These are phyloP conservation scores for Colletotrichum sublineola DNA, from an alignment of 2,329 filamentous ascomycete genomes.

Conservation along the genomic window DNA sequence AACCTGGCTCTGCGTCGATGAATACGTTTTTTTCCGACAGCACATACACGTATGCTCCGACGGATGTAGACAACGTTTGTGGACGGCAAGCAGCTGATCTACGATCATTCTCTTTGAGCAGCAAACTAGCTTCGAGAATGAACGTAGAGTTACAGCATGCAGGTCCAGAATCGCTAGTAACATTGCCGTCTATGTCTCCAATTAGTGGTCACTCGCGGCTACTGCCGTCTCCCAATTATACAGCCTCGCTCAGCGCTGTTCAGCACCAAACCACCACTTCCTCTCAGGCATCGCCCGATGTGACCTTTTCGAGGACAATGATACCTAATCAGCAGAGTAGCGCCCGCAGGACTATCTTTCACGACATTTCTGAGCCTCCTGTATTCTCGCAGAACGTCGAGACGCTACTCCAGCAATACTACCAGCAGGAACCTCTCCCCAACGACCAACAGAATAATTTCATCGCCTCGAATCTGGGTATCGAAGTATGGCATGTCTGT, in stretches of 20 bases:
- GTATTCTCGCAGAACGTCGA: constrained; percentile 64
- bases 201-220: not conserved
- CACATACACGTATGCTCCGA: constrained; percentile 27
- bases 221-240: not conserved
- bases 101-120: not conserved
- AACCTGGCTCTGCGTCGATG: constrained; percentile 20
- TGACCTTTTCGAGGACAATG: constrained; percentile 55
- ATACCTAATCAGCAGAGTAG: constrained; percentile 62
- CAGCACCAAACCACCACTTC: constrained; percentile 16
- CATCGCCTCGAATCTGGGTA: constrained; percentile 66
- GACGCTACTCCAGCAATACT: constrained; percentile 66
- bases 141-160: not conserved
- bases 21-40: constrained; percentile 31
- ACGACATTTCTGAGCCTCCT: constrained; percentile 57
- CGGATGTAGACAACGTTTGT: constrained; percentile 2
- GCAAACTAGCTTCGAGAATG: not conserved
- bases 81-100: constrained; percentile 1
- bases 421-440: constrained; percentile 61
- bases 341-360: constrained; percentile 56
- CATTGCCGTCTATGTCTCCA: not conserved
- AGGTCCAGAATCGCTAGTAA: not conserved
- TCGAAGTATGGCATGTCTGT: constrained; percentile 64
- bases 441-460: constrained; percentile 65
- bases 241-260: constrained; percentile 29
- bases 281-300: constrained; percentile 20